Evolutionary conservation across 1,284 basidiomycete genomes (phyloP), one percentile per base, ranked within the genome.

Genomic region (Moesziomyces antarcticus): DNA sequence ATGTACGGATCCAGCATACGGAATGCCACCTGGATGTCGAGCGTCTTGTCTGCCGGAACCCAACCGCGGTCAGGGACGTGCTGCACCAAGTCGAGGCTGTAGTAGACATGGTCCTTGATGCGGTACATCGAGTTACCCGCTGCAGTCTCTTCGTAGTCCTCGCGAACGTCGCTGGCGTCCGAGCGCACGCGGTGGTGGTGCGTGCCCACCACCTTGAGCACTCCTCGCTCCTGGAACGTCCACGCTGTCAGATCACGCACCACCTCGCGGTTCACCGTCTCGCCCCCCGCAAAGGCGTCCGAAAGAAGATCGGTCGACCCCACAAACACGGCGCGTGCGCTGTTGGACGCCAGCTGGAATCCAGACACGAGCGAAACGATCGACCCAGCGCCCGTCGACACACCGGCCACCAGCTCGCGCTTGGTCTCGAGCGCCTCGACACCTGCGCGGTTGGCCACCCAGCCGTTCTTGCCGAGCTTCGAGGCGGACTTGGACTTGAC

Each of bases 1-100:
- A 83, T 75, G 64, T 80, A 82, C 0, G 82, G 96, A 85, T 99
- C 97, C 44, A 99, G 89, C 96, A 99, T 99, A 27, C 93, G 94
- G 84, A 98, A 97, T 77, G 96, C 94, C 54, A 99, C 88, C 81
- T 98, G 96, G 20, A 98, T 80, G 84, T 97, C 92, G 11, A 86
- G 86, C 56, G 92, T 82, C 27, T 87, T 88, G 5, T 89, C 89
- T 83, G 91, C 91, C 0, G 93, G 91, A 45, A 86, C 85, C 93
- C 93, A 97, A 14, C 84, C 85, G 7, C 84, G 83, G 13, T 88
- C 79, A 71, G 92, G 57, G 1, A 61, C 87, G 81, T 88, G 92
- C 47, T 87, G 87, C 3, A 90, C 91, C 41, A 96, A 87, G 43
- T 91, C 88, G 6, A 92, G 87, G 85, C 88, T 68, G 81, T 93